These are phyloP conservation scores for Solioccasus polychromus DNA, from an alignment of 768 basidiomycete genomes.

Conservation along the genomic window DNA sequence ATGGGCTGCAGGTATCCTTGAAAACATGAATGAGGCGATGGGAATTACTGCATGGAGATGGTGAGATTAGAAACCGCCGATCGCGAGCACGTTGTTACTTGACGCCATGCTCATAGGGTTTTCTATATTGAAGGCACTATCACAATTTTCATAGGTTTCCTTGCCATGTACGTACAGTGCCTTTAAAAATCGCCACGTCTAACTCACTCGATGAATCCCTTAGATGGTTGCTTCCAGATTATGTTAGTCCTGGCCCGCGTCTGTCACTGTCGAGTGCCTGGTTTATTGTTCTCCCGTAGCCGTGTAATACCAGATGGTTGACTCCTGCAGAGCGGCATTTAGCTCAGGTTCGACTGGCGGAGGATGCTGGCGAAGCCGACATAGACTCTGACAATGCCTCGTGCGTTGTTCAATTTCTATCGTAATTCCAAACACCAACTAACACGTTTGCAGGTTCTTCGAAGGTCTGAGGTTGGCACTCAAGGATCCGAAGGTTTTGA, in stretches of 20 bases:
- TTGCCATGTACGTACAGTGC: constrained; percentile 41
- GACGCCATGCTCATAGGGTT: constrained; percentile 41
- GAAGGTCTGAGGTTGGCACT: constrained; percentile 46
- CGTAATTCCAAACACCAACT: neutral
- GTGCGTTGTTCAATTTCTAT: constrained; percentile 35
- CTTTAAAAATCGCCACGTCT: too few relatives aligned
- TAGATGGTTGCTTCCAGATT: constrained; percentile 61
- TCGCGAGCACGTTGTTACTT: neutral
- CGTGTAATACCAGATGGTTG: constrained; percentile 62
- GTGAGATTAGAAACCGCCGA: constrained; percentile 28
- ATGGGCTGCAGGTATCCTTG: constrained; percentile 70
- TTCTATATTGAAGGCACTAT: constrained; percentile 71
- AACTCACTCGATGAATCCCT: neutral
- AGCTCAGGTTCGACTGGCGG: constrained; percentile 64
- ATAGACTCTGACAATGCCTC: constrained; percentile 53
- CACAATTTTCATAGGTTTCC: constrained; percentile 57
- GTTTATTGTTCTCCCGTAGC: constrained; percentile 34
- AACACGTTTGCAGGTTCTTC: constrained; percentile 11
- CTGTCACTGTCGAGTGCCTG: neutral
- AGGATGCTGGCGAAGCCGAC: constrained; percentile 68
- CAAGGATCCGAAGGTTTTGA: constrained; percentile 50
- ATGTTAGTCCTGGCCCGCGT: constrained; percentile 31
- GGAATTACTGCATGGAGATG: constrained; percentile 74
- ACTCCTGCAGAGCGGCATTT: constrained; percentile 46
- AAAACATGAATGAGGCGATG: constrained; percentile 61